Evolutionary conservation across 371 early-diverging fungal genomes (phyloP).

Genomic region (Mucor lusitanicus): DNA sequence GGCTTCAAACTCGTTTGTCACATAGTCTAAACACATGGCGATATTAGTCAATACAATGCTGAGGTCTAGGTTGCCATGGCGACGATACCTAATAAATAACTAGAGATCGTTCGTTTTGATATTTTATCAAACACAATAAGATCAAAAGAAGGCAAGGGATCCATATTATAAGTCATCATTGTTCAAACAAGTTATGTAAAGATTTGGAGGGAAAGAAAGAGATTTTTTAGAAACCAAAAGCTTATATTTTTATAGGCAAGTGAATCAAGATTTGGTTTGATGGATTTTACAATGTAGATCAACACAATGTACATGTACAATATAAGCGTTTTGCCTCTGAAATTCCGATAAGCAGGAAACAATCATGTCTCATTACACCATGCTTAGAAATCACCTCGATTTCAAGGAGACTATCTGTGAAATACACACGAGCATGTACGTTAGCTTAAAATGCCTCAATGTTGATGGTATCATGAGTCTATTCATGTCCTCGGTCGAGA

Average conservation of each 20-base stretch:
- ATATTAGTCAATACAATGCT: neutral
- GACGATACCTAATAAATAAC: slow-evolving; percentile 20
- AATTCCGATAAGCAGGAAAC: neutral
- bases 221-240: neutral
- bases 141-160: neutral
- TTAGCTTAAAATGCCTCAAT: too few species aligned
- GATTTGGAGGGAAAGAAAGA: neutral
- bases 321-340: neutral
- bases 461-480: too few species aligned
- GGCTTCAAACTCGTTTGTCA: slow-evolving; percentile 19
- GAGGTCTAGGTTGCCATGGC: neutral
- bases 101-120: slow-evolving; percentile 5
- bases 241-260: neutral
- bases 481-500: neutral
- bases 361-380: neutral
- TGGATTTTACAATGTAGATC: neutral
- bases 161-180: slow-evolving; percentile 1
- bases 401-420: too few species aligned
- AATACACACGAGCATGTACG: too few species aligned
- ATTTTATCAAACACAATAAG: slow-evolving; percentile 8
- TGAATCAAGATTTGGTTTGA: neutral
- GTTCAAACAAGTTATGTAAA: neutral
- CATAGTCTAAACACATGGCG: slow-evolving; percentile 7
- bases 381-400: too few species aligned
- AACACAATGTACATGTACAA: neutral